Conservation (phyloP, 2,329 filamentous ascomycete genomes). For the Microdochium trichocladiopsis region DNA sequence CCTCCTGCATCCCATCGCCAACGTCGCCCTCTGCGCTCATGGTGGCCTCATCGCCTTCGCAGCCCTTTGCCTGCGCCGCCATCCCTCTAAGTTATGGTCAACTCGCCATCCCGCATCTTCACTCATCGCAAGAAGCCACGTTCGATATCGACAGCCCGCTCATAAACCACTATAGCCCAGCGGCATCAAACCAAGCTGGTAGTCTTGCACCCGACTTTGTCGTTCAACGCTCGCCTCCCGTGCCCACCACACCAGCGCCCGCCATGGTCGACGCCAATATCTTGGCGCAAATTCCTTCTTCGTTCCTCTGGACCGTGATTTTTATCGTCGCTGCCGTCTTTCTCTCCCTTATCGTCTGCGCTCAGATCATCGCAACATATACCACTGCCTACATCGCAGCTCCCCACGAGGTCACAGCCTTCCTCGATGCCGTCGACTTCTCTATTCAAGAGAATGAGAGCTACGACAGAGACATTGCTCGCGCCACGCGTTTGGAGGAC, state of each 20-base stretch:
- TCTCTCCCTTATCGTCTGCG: constrained; percentile 47
- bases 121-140: not conserved
- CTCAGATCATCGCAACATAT: constrained; percentile 44
- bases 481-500: constrained; percentile 52
- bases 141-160: not conserved
- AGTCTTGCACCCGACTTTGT: not conserved
- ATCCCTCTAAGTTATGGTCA: not conserved
- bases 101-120: not conserved
- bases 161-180: not conserved
- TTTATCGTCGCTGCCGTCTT: constrained; percentile 50
- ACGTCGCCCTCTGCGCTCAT: not conserved
- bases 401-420: constrained; percentile 48
- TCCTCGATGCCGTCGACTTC: constrained; percentile 54
- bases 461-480: constrained; percentile 53
- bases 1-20: not conserved
- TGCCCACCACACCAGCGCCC: not conserved
- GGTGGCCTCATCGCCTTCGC: not conserved
- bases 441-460: constrained; percentile 58
- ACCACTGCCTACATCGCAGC: constrained; percentile 49
- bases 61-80: not conserved
- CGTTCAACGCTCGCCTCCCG: not conserved
- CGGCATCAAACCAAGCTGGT: not conserved
- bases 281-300: constrained; percentile 21
- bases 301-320: constrained; percentile 49
- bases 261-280: not conserved